A percentile compares a stretch with the other conserved stretches of the same genome.
These are phyloP conservation scores for Aspergillus sclerotiicarbonarius DNA, from an alignment of 495 filamentous ascomycete genomes.

Conservation along the genomic window DNA sequence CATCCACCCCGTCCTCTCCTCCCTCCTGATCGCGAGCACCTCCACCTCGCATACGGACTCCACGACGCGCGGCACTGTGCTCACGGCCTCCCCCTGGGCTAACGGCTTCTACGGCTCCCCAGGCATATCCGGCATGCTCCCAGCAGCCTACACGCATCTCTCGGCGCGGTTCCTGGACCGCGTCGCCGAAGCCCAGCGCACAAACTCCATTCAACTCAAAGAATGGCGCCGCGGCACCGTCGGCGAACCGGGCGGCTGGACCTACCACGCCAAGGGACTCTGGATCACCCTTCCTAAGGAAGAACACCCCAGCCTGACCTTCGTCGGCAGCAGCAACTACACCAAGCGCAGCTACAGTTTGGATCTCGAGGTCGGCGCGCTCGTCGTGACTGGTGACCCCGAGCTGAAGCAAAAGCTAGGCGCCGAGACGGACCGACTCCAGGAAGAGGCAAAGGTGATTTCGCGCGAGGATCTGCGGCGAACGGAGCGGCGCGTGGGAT, in stretches of 20 bases:
- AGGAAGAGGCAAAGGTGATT: slow-evolving; percentile 64
- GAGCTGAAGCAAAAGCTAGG: slow-evolving; percentile 68
- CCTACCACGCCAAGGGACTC: slow-evolving; percentile 95
- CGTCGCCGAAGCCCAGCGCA: slow-evolving; percentile 56
- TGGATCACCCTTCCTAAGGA: slow-evolving; percentile 76
- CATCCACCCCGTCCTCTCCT: slow-evolving; percentile 76
- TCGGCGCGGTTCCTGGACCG: slow-evolving; percentile 75
- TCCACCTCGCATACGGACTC: slow-evolving; percentile 31
- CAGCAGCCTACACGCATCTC: slow-evolving; percentile 86
- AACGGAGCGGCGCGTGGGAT: slow-evolving; percentile 76
- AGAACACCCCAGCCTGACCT: slow-evolving; percentile 65
- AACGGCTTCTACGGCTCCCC: slow-evolving; percentile 94
- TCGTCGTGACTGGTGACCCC: slow-evolving; percentile 80
- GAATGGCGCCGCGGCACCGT: slow-evolving; percentile 89
- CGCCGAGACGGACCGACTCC: slow-evolving; percentile 75
- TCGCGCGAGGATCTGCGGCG: slow-evolving; percentile 72
- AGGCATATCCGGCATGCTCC: slow-evolving; percentile 85
- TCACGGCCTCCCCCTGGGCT: slow-evolving; percentile 91
- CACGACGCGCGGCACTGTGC: slow-evolving; percentile 67
- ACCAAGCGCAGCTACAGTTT: slow-evolving; percentile 89
- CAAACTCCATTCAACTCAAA: slow-evolving; percentile 67
- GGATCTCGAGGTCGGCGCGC: slow-evolving; percentile 81
- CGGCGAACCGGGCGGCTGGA: slow-evolving; percentile 81
- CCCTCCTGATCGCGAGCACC: slow-evolving; percentile 67
- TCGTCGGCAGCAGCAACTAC: slow-evolving; percentile 93